Evolutionary conservation across 139 green algal species (phyloP).

Genomic region (Dunaliella sp.): DNA sequence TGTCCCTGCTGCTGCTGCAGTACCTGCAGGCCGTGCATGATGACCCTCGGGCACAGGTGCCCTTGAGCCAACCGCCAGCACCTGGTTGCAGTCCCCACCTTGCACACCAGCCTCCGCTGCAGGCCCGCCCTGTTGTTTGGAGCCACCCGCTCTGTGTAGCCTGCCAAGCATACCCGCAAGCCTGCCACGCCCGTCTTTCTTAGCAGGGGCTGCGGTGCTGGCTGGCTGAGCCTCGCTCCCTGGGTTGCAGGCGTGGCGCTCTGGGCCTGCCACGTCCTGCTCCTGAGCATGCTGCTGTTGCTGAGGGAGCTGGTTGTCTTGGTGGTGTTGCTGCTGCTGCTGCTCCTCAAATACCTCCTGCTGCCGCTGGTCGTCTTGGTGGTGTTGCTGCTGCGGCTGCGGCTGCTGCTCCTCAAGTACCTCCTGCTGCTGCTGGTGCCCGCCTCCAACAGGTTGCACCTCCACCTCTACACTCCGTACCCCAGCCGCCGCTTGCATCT

Average conservation of each 20-base stretch:
- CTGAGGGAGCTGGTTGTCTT: background rate
- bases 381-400: background rate
- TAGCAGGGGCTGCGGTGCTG: no score
- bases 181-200: background rate
- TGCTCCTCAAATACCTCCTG: background rate
- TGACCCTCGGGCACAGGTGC: no score
- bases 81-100: no score
- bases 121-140: background rate
- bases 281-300: background rate
- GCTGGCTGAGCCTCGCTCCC: no score
- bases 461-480: no score
- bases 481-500: no score
- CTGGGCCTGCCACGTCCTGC: background rate
- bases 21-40: no score
- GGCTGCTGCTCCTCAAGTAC: background rate
- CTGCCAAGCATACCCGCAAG: background rate
- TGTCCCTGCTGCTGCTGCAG: no score
- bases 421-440: background rate
- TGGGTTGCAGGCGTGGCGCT: no score
- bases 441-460: no score
- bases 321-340: background rate
- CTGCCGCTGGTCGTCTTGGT: no score
- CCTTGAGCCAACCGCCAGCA: no score
- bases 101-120: background rate
- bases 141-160: background rate